These are phyloP conservation scores for Rubia peregrina DNA, from an alignment of 305 asterid genomes.

Conservation along the genomic window DNA sequence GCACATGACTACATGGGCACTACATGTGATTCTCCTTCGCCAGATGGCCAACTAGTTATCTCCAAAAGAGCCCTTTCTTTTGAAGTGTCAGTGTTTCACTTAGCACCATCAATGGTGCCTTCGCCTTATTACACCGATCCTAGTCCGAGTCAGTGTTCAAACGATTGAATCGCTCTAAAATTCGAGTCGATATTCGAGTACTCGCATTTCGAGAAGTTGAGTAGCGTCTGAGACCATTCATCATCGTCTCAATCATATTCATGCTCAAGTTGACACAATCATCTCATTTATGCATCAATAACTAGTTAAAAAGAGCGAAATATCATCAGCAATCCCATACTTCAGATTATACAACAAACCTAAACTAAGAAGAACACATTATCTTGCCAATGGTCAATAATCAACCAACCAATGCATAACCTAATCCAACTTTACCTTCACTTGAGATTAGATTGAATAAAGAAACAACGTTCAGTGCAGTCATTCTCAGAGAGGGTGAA, in stretches of 20 bases:
- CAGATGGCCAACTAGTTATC: too few species aligned
- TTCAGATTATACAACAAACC: constrained; percentile 11
- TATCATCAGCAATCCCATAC: constrained; percentile 6
- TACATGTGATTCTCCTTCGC: too few species aligned
- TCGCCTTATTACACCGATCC: too few species aligned
- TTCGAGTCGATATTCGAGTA: neutral
- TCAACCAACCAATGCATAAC: constrained; percentile 20
- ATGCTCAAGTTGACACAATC: neutral
- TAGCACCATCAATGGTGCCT: too few species aligned
- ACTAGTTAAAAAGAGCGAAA: neutral
- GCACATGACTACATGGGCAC: too few species aligned
- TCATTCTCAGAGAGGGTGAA: constrained; percentile 53
- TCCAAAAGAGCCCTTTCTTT: too few species aligned
- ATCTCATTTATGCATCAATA: neutral
- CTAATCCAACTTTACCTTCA: constrained; percentile 22
- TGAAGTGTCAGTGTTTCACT: too few species aligned
- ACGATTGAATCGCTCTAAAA: neutral
- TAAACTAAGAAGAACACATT: constrained; percentile 4
- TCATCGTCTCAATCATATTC: neutral
- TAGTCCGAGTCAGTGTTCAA: neutral
- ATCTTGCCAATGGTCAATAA: neutral
- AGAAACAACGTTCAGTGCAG: neutral
- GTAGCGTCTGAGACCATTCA: neutral
- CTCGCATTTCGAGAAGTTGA: neutral
- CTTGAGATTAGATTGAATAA: constrained; percentile 19